Evolutionary conservation across 1,284 basidiomycete species (phyloP), one percentile per base, ranked within the genome.

Genomic region (Trametes versicolor): DNA sequence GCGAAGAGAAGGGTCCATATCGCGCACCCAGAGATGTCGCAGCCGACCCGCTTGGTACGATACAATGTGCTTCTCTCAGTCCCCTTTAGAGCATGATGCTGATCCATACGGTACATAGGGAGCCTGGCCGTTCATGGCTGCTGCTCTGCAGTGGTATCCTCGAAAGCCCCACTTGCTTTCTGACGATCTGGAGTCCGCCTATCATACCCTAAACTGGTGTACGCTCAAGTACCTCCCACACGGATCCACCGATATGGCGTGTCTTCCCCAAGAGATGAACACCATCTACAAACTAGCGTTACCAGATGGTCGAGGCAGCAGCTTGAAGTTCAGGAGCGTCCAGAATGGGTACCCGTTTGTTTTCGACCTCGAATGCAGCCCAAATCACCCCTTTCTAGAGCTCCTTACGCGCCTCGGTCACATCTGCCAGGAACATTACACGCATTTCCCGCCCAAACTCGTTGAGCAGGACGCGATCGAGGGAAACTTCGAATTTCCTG

Each of bases 151-250:
- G 19, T 19, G 15, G 41, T 43, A 19, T 17, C 41, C 41, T 19
- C 27, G 29, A 17, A 67, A 63, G 39, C 59, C 62, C 1, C 58
- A 67, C 47, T 32, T 49, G 13, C 25, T 63, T 17, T 63, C 63
- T 12, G 68, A 69, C 37, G 68, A 69, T 29, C 41, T 67, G 3
- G 68, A 69, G 48, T 65, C 65, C 3, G 62, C 65, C 36, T 41
- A 65, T 2, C 65, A 64, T 15, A 32, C 50, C 15, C 47, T 60
- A 1, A 21, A 52, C 15, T 63, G 56, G 55, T 32, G 49, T n/a
- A 17, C 43, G 17, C 25, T 41, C 23, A 62, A 57, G 27, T 57
- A 45, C 25, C 17, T 53, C 2, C 34, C 34, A 17, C 49, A 51
- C 13, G 29, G 29, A 32, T 32, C 29, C 29, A 32, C 29, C 29